These are phyloP conservation scores for Serendipita vermifera DNA, from an alignment of 768 basidiomycete genomes.

Conservation along the genomic window DNA sequence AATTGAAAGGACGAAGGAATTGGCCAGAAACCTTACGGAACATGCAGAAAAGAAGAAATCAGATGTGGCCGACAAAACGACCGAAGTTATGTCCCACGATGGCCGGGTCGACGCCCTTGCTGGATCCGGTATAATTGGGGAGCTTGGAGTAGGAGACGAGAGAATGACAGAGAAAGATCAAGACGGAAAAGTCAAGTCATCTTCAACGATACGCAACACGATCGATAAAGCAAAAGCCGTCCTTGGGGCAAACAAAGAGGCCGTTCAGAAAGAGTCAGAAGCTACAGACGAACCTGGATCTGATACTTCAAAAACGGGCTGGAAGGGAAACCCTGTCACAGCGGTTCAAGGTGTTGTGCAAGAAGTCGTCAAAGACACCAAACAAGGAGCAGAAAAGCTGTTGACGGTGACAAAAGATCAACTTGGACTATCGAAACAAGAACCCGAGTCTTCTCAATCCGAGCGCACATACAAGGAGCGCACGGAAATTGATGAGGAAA, in stretches of 20 bases:
- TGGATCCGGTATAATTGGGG: conserved; percentile 76
- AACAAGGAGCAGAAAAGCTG: conserved; percentile 11
- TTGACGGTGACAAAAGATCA: conserved; percentile 20
- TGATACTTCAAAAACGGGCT: not conserved
- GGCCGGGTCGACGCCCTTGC: conserved; percentile 72
- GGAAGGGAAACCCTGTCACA: not conserved
- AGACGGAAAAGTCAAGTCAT: conserved; percentile 11
- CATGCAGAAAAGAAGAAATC: conserved; percentile 27
- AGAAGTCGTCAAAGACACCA: conserved; percentile 9
- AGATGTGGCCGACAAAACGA: conserved; percentile 30
- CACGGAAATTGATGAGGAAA: conserved; percentile 22
- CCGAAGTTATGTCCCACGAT: conserved; percentile 69
- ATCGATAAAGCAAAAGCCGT: conserved; percentile 17
- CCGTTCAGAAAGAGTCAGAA: conserved; percentile 12
- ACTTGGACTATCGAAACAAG: not conserved
- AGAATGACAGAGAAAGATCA: conserved; percentile 29
- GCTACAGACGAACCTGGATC: conserved; percentile 20
- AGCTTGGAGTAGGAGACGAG: conserved; percentile 77
- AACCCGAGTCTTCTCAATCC: not conserved
- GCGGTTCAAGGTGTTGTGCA: not conserved
- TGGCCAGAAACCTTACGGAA: conserved; percentile 28
- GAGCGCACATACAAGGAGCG: not conserved
- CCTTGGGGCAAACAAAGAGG: conserved; percentile 14
- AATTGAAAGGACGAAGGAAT: conserved; percentile 29
- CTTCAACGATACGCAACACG: not conserved